Conservation (phyloP, 495 filamentous ascomycete species). For the Cercophora newfieldiana region DNA sequence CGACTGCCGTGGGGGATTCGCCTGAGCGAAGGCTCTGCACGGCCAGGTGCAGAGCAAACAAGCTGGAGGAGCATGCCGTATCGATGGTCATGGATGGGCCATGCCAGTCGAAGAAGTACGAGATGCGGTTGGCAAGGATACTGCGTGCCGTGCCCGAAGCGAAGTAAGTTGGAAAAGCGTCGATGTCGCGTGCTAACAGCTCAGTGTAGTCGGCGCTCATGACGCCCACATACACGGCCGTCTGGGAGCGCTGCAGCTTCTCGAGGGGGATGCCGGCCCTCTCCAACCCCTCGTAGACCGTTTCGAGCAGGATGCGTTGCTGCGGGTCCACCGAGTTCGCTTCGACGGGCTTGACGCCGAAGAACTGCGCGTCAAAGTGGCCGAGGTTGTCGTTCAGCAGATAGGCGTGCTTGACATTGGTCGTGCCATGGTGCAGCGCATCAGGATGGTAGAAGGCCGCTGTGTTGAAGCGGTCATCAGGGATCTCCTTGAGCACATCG, state of each 20-base stretch:
- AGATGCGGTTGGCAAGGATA: constrained; percentile 50
- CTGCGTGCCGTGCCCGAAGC: constrained; percentile 26
- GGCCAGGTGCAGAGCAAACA: constrained; percentile 40
- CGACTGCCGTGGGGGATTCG: constrained; percentile 41
- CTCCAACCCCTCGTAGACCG: constrained; percentile 78
- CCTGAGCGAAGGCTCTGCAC: constrained; percentile 41
- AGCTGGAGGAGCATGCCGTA: constrained; percentile 46
- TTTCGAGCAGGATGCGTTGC: constrained; percentile 70
- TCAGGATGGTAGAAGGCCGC: neutral
- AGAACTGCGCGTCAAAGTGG: constrained; percentile 18
- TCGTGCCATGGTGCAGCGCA: neutral
- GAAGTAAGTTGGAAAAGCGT: constrained; percentile 25
- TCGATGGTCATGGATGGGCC: constrained; percentile 42
- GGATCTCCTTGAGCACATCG: constrained; percentile 45
- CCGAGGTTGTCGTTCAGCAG: constrained; percentile 12
- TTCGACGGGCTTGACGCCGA: constrained; percentile 2
- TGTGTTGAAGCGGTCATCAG: constrained; percentile 33
- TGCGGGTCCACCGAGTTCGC: constrained; percentile 59
- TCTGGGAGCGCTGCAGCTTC: constrained; percentile 64
- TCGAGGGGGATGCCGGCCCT: constrained; percentile 72
- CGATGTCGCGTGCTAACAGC: constrained; percentile 19
- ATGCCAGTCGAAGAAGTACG: constrained; percentile 46
- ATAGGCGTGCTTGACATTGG: neutral
- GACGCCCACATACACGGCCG: constrained; percentile 72
- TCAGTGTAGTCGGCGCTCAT: constrained; percentile 73